Evolutionary conservation across 768 basidiomycete species (phyloP).

Genomic region (Russula griseocarnosa): DNA sequence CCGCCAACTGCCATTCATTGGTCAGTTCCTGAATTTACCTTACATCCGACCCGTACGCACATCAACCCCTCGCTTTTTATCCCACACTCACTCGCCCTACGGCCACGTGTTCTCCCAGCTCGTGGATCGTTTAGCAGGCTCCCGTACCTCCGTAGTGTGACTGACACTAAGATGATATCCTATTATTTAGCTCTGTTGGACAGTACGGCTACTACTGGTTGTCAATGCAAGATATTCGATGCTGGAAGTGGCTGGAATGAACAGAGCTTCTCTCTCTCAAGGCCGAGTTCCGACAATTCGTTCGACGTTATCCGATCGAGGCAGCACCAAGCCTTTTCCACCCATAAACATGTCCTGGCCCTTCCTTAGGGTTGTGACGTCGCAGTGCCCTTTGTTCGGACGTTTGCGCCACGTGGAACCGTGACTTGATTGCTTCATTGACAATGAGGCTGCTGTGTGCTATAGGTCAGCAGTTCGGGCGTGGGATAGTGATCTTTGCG

Average conservation of each 20-base stretch:
- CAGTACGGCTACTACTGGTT: neutral
- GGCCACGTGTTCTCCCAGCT: slow-evolving; percentile 29
- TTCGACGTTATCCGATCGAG: neutral
- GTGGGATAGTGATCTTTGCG: neutral
- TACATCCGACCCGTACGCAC: slow-evolving; percentile 75
- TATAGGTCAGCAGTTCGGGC: neutral
- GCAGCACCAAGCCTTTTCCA: neutral
- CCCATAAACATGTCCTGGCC: neutral
- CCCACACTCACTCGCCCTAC: neutral
- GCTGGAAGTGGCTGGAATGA: neutral
- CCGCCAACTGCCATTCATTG: slow-evolving; percentile 89
- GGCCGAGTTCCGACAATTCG: neutral
- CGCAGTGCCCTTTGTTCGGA: slow-evolving; percentile 28
- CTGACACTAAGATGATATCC: neutral
- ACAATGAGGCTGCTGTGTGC: slow-evolving; percentile 49
- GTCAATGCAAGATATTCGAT: neutral
- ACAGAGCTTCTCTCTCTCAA: neutral
- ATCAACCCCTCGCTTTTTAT: neutral
- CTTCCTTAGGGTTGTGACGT: neutral
- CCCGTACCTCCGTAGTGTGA: slow-evolving; percentile 33
- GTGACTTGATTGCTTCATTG: slow-evolving; percentile 45
- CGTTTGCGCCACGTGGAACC: slow-evolving; percentile 48
- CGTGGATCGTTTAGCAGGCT: slow-evolving; percentile 37
- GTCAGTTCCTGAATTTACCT: slow-evolving; percentile 79
- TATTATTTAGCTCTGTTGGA: neutral